Conservation (phyloP, 345 rosid species). For the Eucalyptus tenuipes region DNA sequence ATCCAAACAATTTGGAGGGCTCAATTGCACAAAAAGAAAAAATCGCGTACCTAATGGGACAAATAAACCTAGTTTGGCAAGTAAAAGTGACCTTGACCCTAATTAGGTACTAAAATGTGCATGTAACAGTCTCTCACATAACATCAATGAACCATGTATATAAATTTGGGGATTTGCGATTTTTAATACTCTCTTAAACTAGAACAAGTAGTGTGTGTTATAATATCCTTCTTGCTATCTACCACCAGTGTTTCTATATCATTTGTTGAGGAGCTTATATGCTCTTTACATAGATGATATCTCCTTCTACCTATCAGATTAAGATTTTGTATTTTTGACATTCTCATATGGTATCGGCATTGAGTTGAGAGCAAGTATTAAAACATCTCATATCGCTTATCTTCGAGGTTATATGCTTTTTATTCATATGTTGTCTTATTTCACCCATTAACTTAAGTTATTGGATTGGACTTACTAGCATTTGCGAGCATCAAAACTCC, state of each 20-base stretch:
- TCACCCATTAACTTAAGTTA: neutral
- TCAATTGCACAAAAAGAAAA: neutral
- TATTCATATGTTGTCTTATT: neutral
- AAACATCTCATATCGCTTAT: neutral
- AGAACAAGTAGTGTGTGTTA: neutral
- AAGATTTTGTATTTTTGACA: neutral
- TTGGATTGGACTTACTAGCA: neutral
- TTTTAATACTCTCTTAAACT: neutral
- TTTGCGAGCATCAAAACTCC: neutral
- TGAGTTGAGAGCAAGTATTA: neutral
- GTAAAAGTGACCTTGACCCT: neutral
- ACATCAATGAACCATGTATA: neutral
- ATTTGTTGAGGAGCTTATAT: neutral
- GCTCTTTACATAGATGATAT: neutral
- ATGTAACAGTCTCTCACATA: neutral
- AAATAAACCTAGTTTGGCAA: neutral
- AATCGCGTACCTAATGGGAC: neutral
- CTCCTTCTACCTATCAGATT: neutral
- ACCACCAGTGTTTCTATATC: neutral
- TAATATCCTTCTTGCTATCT: neutral
- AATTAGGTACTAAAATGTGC: neutral
- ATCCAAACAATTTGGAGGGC: neutral
- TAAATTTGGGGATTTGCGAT: neutral
- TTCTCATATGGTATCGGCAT: neutral
- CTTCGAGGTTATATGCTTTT: neutral